Conservation (phyloP, 2,329 filamentous ascomycete species). For the Tolypocladium ovalisporum region DNA sequence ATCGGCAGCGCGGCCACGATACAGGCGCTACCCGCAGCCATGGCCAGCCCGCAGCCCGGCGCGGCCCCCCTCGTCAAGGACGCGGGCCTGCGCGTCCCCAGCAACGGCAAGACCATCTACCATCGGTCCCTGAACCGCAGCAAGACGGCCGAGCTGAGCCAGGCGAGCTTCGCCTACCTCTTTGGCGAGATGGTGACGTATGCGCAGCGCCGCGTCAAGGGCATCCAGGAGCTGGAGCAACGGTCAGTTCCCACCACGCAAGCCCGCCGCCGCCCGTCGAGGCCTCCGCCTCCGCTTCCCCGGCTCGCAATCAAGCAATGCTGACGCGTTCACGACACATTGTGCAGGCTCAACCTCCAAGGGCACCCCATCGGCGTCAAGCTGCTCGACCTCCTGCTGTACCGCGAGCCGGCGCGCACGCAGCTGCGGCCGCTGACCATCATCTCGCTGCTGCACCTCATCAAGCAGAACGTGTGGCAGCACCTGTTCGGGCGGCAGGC, state of each 20-base stretch:
- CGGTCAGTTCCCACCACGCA: too few species aligned
- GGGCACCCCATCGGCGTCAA: slow-evolving; percentile 91
- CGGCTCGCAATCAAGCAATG: not conserved
- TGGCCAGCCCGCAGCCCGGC: slow-evolving; percentile 40
- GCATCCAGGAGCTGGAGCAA: slow-evolving; percentile 88
- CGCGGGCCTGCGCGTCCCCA: slow-evolving; percentile 71
- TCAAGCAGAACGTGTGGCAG: slow-evolving; percentile 84
- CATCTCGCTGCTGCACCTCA: slow-evolving; percentile 85
- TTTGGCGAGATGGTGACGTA: slow-evolving; percentile 97
- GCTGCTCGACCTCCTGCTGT: slow-evolving; percentile 88
- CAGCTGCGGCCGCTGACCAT: slow-evolving; percentile 76
- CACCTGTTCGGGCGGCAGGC: slow-evolving; percentile 86
- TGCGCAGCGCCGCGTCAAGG: slow-evolving; percentile 80
- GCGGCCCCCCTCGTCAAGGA: slow-evolving; percentile 33
- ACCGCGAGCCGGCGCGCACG: slow-evolving; percentile 61
- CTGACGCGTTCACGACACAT: not conserved
- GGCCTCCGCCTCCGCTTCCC: not conserved
- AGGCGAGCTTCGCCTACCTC: slow-evolving; percentile 89
- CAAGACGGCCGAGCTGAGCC: slow-evolving; percentile 79
- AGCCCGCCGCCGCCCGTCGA: not conserved
- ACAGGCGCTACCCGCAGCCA: slow-evolving; percentile 13
- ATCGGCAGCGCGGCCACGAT: not conserved
- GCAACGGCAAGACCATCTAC: slow-evolving; percentile 95
- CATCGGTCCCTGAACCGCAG: slow-evolving; percentile 87
- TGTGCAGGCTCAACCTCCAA: slow-evolving; percentile 67